Percentiles rank a stretch among this genome's conserved stretches.
These are phyloP conservation scores for Sphaerulina musiva DNA, from an alignment of 2,329 filamentous ascomycete species.

Conservation along the genomic window DNA sequence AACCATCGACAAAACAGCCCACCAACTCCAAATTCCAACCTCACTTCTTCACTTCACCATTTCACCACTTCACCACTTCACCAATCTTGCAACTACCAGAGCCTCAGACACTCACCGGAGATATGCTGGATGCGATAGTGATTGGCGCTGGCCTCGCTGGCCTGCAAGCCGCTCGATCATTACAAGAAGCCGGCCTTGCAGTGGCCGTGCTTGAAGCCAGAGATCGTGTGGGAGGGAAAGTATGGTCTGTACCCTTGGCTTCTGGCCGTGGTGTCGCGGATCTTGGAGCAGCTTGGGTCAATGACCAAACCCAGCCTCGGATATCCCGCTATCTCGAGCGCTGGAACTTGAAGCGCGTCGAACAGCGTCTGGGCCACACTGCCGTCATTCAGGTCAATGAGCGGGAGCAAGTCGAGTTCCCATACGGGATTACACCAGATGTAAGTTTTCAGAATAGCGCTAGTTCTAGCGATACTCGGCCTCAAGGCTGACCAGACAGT, in stretches of 20 bases:
- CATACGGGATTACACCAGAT: slow-evolving; percentile 18
- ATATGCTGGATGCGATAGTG: slow-evolving; percentile 11
- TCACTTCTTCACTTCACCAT: neutral
- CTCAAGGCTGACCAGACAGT: neutral
- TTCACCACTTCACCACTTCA: neutral
- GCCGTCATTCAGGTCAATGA: slow-evolving; percentile 1
- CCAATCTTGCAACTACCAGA: neutral
- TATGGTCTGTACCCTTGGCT: slow-evolving; percentile 7
- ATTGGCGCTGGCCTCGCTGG: slow-evolving; percentile 27
- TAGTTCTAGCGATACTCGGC: neutral
- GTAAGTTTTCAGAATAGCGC: neutral
- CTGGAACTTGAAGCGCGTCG: neutral
- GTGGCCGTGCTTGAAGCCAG: slow-evolving; percentile 27
- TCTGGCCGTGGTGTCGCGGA: slow-evolving; percentile 38
- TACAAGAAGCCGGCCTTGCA: slow-evolving; percentile 19
- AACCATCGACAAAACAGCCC: too few species aligned
- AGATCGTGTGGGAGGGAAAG: slow-evolving; percentile 27
- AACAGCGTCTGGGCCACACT: slow-evolving; percentile 3
- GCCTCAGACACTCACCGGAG: neutral
- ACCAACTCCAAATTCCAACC: neutral
- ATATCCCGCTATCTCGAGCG: slow-evolving; percentile 14
- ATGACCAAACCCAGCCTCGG: slow-evolving; percentile 46
- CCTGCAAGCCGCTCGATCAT: slow-evolving; percentile 21
- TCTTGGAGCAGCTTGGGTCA: slow-evolving; percentile 54
- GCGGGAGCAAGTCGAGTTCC: slow-evolving; percentile 18